Conservation (phyloP, 2,329 filamentous ascomycete genomes). For the Geoglossum cookeanum region DNA sequence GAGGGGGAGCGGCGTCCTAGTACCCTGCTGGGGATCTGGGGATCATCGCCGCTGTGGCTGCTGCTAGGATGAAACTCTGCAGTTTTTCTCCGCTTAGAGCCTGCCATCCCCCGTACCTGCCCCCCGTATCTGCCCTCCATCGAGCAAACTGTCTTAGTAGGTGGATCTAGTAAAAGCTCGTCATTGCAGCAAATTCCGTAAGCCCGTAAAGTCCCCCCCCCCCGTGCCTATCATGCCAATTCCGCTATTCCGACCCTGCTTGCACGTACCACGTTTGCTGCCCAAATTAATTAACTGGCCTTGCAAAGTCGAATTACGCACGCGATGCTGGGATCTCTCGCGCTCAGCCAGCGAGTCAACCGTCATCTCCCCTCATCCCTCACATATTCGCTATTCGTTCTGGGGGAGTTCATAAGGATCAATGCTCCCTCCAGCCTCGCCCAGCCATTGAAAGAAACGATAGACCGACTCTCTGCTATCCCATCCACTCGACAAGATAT, state of each 20-base stretch:
- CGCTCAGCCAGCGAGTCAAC: not conserved
- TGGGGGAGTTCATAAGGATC: not conserved
- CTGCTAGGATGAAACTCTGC: not conserved
- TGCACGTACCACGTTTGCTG: not conserved
- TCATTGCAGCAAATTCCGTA: not conserved
- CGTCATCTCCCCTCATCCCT: not conserved
- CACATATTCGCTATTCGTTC: not conserved
- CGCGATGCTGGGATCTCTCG: no score
- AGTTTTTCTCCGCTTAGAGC: not conserved
- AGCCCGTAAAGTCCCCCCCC: not conserved
- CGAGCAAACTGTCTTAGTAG: not conserved
- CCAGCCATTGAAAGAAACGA: not conserved
- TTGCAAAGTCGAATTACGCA: not conserved
- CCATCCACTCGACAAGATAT: not conserved
- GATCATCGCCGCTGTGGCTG: not conserved
- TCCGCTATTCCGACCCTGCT: not conserved
- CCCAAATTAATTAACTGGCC: not conserved
- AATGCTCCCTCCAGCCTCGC: not conserved
- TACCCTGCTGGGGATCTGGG: not conserved
- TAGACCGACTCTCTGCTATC: not conserved
- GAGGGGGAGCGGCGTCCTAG: not conserved
- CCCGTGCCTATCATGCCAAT: not conserved
- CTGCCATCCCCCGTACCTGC: no score
- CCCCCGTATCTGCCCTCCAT: not conserved
- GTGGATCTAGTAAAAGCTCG: not conserved